Conservation (phyloP, 306 rosid genomes). For the Dryas alaskensis region DNA sequence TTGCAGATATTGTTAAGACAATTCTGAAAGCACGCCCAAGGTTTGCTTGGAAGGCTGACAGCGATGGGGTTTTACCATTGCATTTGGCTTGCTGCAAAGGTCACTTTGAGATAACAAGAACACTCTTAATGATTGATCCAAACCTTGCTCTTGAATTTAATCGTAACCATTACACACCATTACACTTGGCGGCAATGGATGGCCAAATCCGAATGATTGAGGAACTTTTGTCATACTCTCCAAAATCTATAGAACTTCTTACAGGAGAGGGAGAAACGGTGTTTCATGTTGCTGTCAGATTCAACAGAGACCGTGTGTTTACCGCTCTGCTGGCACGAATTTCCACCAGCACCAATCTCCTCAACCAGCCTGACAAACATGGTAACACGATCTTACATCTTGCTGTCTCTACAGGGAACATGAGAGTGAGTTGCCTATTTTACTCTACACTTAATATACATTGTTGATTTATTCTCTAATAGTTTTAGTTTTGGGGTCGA, state of each 20-base stretch:
- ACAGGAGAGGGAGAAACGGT: slow-evolving; percentile 65
- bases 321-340: slow-evolving; percentile 29
- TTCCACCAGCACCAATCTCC: slow-evolving; percentile 40
- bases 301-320: slow-evolving; percentile 50
- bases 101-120: slow-evolving; percentile 44
- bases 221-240: slow-evolving; percentile 34
- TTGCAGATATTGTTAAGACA: slow-evolving; percentile 57
- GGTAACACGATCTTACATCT: slow-evolving; percentile 58
- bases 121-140: slow-evolving; percentile 43
- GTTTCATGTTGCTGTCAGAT: slow-evolving; percentile 63
- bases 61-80: slow-evolving; percentile 47
- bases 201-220: slow-evolving; percentile 47
- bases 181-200: slow-evolving; percentile 56
- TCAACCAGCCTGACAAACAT: slow-evolving; percentile 43
- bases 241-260: not conserved
- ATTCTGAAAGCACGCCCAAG: slow-evolving; percentile 41
- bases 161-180: slow-evolving; percentile 55
- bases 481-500: too few relatives aligned
- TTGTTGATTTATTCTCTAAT: too few relatives aligned
- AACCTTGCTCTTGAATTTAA: slow-evolving; percentile 44
- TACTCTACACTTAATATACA: too few relatives aligned
- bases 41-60: slow-evolving; percentile 35
- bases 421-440: not conserved
- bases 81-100: slow-evolving; percentile 52
- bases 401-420: slow-evolving; percentile 34